phyloP scores from a whole-genome alignment of 2,329 filamentous ascomycete species.

The Xylaria sp. region DNA sequence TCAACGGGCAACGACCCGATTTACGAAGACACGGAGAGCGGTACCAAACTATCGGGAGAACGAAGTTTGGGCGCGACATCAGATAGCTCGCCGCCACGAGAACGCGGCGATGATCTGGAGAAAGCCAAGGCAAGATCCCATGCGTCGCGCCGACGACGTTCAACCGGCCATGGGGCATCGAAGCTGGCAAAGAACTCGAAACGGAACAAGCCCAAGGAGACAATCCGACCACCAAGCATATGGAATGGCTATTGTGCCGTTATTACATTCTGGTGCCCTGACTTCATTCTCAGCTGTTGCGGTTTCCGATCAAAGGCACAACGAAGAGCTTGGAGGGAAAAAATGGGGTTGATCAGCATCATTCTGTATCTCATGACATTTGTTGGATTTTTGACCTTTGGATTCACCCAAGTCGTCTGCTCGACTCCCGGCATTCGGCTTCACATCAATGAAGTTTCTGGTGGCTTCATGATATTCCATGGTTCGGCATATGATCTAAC shows the following conservation, averaged over 20 bases:
- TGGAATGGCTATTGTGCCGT: constrained; percentile 97
- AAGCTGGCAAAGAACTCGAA: constrained; percentile 60
- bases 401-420: constrained; percentile 90
- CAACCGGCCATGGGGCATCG: constrained; percentile 66
- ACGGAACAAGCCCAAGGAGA: constrained; percentile 62
- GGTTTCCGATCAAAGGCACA: constrained; percentile 86
- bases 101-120: constrained; percentile 42
- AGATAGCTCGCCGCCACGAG: constrained; percentile 49
- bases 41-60: constrained; percentile 58
- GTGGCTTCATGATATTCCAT: constrained; percentile 95
- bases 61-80: constrained; percentile 54
- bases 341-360: constrained; percentile 95
- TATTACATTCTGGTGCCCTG: constrained; percentile 92
- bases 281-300: constrained; percentile 82
- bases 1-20: constrained; percentile 92
- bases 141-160: constrained; percentile 48
- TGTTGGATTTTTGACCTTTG: constrained; percentile 95
- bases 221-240: constrained; percentile 78
- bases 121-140: constrained; percentile 46
- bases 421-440: constrained; percentile 73
- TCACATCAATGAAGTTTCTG: constrained; percentile 79
- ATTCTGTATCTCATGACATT: constrained; percentile 86
- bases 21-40: constrained; percentile 75
- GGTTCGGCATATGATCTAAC: constrained; percentile 87
- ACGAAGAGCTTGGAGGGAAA: constrained; percentile 93